Conservation (phyloP, 495 filamentous ascomycete species). For the Trichoderma reesei region DNA sequence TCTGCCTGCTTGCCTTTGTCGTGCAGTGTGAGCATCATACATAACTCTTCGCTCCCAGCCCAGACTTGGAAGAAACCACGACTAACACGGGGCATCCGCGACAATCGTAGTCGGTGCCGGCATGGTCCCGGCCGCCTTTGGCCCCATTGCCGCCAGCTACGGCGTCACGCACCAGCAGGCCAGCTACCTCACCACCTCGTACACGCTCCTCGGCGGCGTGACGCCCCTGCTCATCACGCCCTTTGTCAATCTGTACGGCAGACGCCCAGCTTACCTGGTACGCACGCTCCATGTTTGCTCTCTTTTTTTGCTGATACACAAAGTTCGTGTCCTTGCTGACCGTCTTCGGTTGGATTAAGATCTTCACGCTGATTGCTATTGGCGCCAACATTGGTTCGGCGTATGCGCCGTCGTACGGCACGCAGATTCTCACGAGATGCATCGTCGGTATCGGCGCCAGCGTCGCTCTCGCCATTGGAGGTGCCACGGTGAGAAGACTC, state of each 20-base stretch:
- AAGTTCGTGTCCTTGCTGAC: not conserved
- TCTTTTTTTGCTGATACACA: too few species aligned
- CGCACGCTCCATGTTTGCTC: too few species aligned
- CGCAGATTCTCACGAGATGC: slow-evolving; percentile 16
- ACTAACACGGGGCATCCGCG: not conserved
- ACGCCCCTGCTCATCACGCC: slow-evolving; percentile 21
- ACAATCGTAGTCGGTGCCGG: slow-evolving; percentile 8
- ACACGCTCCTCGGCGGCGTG: slow-evolving; percentile 19
- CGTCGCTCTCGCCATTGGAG: slow-evolving; percentile 22
- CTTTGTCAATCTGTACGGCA: slow-evolving; percentile 19
- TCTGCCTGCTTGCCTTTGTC: slow-evolving; percentile 22
- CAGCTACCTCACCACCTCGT: slow-evolving; percentile 20
- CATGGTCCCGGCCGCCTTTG: slow-evolving; percentile 18
- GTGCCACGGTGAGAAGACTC: slow-evolving; percentile 15
- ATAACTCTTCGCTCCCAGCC: slow-evolving; percentile 16
- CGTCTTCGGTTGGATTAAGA: not conserved
- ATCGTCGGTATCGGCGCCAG: slow-evolving; percentile 20
- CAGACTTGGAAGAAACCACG: not conserved
- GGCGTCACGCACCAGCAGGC: slow-evolving; percentile 15
- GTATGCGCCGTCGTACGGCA: slow-evolving; percentile 14
- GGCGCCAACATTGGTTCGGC: slow-evolving; percentile 19
- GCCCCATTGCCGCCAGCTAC: slow-evolving; percentile 16
- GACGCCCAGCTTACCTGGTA: slow-evolving; percentile 21
- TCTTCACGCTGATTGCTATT: slow-evolving; percentile 19
- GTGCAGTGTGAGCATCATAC: slow-evolving; percentile 21